These are phyloP conservation scores for Sophora flavescens DNA, from an alignment of 306 rosid species.

Conservation along the genomic window DNA sequence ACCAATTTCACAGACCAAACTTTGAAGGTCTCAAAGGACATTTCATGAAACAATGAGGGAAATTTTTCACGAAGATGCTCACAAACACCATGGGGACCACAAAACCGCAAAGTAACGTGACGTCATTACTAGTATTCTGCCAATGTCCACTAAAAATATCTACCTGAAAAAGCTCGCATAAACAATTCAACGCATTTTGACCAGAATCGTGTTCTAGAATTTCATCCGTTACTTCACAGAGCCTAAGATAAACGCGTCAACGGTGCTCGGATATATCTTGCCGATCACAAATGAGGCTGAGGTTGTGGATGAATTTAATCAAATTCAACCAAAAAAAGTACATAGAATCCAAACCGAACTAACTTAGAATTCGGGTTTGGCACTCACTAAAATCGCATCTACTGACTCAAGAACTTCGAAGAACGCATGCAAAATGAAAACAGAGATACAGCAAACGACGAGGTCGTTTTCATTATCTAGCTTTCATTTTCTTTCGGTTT, in stretches of 20 bases:
- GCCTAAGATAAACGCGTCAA: neutral
- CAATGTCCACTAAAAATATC: slow-evolving; percentile 42
- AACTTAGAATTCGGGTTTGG: no score
- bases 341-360: no score
- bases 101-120: slow-evolving; percentile 7
- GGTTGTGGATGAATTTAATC: neutral
- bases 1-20: slow-evolving; percentile 7
- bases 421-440: neutral
- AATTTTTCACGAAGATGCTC: slow-evolving; percentile 8
- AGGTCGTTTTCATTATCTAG: slow-evolving; percentile 28
- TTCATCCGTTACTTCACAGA: slow-evolving; percentile 10
- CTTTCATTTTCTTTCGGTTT: neutral
- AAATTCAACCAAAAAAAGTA: no score
- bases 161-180: slow-evolving; percentile 9
- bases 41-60: slow-evolving; percentile 22
- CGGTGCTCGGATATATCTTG: neutral
- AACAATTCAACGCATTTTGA: slow-evolving; percentile 35
- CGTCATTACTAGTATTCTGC: slow-evolving; percentile 33
- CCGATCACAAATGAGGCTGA: neutral
- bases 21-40: slow-evolving; percentile 27
- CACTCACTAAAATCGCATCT: neutral
- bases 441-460: slow-evolving; percentile 26
- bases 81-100: slow-evolving; percentile 54
- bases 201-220: slow-evolving; percentile 4
- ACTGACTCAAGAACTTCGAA: neutral